A percentile compares a stretch with the other conserved stretches of the same genome.
These are phyloP conservation scores for Fusarium irregulare DNA, from an alignment of 2,329 filamentous ascomycete genomes.

Conservation along the genomic window DNA sequence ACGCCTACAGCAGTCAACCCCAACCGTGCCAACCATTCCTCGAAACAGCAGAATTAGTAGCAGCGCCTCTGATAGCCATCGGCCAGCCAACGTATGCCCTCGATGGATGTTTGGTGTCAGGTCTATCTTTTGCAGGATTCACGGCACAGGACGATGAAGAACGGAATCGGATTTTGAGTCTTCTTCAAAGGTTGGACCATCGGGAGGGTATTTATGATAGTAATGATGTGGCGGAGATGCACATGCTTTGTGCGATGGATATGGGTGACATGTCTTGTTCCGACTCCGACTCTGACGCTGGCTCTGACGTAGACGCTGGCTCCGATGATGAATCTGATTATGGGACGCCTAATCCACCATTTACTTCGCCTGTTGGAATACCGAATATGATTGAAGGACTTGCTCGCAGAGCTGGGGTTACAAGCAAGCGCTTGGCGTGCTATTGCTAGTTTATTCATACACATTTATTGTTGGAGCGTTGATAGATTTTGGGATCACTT, in stretches of 20 bases:
- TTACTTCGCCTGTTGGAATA: background rate
- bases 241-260: background rate
- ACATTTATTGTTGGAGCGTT: too few species aligned
- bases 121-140: conserved; percentile 2
- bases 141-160: background rate
- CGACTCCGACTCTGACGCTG: background rate
- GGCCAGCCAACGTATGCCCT: background rate
- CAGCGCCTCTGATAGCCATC: background rate
- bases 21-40: background rate
- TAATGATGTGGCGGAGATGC: conserved; percentile 19
- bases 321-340: conserved; percentile 1
- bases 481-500: too few species aligned
- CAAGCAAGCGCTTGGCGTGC: conserved; percentile 1
- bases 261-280: background rate
- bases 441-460: background rate
- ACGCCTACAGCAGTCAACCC: background rate
- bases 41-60: background rate
- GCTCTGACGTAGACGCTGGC: background rate
- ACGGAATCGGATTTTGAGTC: background rate
- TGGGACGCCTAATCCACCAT: background rate
- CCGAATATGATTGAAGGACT: conserved; percentile 7
- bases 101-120: background rate
- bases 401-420: background rate
- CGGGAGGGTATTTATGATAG: conserved; percentile 15
- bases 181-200: background rate